A percentile compares a stretch with the other conserved stretches of the same genome.
Conservation (phyloP, 805 yeast species). For the Yarrowia divulgata region DNA sequence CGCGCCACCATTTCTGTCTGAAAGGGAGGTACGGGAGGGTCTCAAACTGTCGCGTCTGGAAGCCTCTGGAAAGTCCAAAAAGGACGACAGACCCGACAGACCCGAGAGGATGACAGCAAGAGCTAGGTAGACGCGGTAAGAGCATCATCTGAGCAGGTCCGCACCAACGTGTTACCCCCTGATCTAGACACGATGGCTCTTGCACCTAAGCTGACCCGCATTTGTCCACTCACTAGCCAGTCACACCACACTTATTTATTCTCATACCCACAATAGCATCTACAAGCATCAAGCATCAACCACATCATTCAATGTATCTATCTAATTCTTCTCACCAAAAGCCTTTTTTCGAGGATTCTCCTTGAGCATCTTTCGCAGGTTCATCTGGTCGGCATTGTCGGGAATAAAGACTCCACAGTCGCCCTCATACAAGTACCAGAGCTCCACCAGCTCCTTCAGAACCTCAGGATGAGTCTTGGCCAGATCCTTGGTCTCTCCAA, state of each 20-base stretch:
- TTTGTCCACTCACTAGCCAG: too few species aligned
- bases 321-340: conserved; percentile 17
- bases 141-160: too few species aligned
- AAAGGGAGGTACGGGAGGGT: conserved; percentile 26
- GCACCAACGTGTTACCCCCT: too few species aligned
- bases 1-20: conserved; percentile 32
- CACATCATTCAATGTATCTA: background rate
- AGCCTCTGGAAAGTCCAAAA: conserved; percentile 7
- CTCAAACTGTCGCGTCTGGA: conserved; percentile 19
- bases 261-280: background rate
- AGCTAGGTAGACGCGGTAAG: background rate
- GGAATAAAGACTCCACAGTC: conserved; percentile 43
- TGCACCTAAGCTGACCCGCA: too few species aligned
- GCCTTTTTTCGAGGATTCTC: conserved; percentile 23
- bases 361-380: conserved; percentile 32
- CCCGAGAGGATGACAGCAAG: conserved; percentile 22
- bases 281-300: background rate
- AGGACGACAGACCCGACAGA: background rate
- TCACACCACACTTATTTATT: conserved; percentile 4
- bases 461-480: conserved; percentile 52
- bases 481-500: conserved; percentile 61
- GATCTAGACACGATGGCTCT: too few species aligned
- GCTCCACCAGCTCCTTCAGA: conserved; percentile 54
- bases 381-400: conserved; percentile 20
- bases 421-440: conserved; percentile 62